Evolutionary conservation across 495 filamentous ascomycete species (phyloP).

Genomic region (Durotheca rogersii): DNA sequence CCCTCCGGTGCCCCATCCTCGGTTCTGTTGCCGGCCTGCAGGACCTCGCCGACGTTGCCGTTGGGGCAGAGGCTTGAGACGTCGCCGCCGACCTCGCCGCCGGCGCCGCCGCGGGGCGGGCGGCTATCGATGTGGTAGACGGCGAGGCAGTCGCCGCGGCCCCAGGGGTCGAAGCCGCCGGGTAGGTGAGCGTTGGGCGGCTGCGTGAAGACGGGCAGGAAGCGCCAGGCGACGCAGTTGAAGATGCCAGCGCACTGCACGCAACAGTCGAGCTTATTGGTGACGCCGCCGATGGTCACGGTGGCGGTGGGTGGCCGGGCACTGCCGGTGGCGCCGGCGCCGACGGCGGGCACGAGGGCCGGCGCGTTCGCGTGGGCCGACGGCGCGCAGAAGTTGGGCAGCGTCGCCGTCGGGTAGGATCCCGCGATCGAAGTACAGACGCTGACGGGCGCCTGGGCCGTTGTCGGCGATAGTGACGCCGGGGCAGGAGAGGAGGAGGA

Average conservation of each 20-base stretch:
- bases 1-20: neutral
- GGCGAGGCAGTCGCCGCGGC: constrained; percentile 29
- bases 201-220: constrained; percentile 28
- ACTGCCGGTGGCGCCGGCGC: constrained; percentile 8
- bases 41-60: constrained; percentile 21
- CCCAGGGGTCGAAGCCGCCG: constrained; percentile 36
- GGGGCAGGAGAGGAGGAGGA: no score
- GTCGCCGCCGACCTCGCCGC: neutral
- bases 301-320: constrained; percentile 19
- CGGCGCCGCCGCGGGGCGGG: neutral
- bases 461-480: no score
- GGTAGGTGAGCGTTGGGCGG: constrained; percentile 24
- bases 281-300: constrained; percentile 26
- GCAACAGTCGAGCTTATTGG: constrained; percentile 36
- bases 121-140: constrained; percentile 31
- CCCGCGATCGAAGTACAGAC: constrained; percentile 31
- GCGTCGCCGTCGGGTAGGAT: constrained; percentile 22
- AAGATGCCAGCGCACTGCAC: constrained; percentile 32
- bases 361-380: constrained; percentile 31
- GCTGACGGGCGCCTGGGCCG: constrained; percentile 1
- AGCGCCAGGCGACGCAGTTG: constrained; percentile 36
- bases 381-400: constrained; percentile 36
- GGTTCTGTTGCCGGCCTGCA: constrained; percentile 1
- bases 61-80: constrained; percentile 31
- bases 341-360: no score